phyloP scores from a whole-genome alignment of 495 filamentous ascomycete genomes.

The Letharia lupina region DNA sequence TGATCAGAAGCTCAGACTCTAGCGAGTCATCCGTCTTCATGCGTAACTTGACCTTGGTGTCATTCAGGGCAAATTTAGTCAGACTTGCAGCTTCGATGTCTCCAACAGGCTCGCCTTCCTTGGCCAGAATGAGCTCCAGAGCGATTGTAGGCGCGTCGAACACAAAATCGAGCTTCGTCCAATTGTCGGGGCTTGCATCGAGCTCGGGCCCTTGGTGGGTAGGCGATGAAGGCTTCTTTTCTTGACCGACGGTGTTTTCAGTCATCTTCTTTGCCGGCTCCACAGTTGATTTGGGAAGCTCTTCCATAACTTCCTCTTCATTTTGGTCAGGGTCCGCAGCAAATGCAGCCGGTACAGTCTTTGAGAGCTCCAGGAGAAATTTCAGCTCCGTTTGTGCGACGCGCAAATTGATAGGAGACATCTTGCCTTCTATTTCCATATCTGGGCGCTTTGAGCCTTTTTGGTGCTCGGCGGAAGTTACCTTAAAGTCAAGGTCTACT shows the following conservation, averaged over 20 bases:
- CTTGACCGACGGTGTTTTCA: slow-evolving; percentile 25
- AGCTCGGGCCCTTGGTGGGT: slow-evolving; percentile 58
- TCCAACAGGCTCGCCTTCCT: slow-evolving; percentile 65
- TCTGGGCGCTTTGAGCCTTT: slow-evolving; percentile 72
- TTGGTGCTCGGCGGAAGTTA: slow-evolving; percentile 83
- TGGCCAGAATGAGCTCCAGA: slow-evolving; percentile 74
- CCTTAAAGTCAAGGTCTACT: slow-evolving; percentile 83
- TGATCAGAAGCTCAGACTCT: slow-evolving; percentile 87
- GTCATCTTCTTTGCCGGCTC: slow-evolving; percentile 40
- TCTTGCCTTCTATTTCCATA: slow-evolving; percentile 77
- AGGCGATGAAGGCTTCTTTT: slow-evolving; percentile 35
- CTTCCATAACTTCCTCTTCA: slow-evolving; percentile 53
- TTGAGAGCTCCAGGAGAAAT: slow-evolving; percentile 75
- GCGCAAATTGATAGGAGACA: slow-evolving; percentile 85
- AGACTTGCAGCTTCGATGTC: slow-evolving; percentile 72
- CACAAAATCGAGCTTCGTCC: slow-evolving; percentile 89
- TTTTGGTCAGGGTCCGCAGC: slow-evolving; percentile 60
- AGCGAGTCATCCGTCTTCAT: slow-evolving; percentile 89
- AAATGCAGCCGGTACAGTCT: slow-evolving; percentile 81
- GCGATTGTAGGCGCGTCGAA: slow-evolving; percentile 85
- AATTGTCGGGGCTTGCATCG: slow-evolving; percentile 53
- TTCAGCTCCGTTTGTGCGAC: slow-evolving; percentile 87
- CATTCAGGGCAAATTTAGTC: slow-evolving; percentile 86
- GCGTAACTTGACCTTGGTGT: slow-evolving; percentile 83
- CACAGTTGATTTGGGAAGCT: slow-evolving; percentile 50